These are phyloP conservation scores for Nectriaceae sp. DNA, from an alignment of 2,329 filamentous ascomycete species.

Conservation along the genomic window DNA sequence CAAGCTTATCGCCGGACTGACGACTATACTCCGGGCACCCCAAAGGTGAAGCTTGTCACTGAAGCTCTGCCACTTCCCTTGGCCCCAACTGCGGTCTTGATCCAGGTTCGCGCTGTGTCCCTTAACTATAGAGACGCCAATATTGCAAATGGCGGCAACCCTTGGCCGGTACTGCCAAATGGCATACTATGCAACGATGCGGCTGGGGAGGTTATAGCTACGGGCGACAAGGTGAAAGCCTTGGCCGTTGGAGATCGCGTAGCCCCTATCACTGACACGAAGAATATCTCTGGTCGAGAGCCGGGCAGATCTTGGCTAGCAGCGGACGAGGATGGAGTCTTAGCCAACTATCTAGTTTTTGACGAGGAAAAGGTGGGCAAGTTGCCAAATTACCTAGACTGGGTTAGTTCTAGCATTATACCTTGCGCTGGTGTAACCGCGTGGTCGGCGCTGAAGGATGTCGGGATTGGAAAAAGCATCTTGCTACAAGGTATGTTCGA, in stretches of 20 bases:
- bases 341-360: conserved; percentile 44
- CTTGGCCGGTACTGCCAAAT: conserved; percentile 40
- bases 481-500: conserved; percentile 42
- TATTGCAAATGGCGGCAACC: conserved; percentile 41
- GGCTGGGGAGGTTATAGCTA: conserved; percentile 40
- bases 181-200: conserved; percentile 41
- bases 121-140: conserved; percentile 39
- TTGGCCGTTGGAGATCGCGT: conserved; percentile 39
- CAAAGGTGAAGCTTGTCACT: conserved; percentile 36
- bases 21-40: conserved; percentile 29
- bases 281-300: conserved; percentile 41
- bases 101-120: conserved; percentile 35
- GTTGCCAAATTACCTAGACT: conserved; percentile 39
- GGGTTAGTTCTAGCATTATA: conserved; percentile 37
- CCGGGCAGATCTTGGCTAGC: conserved; percentile 42
- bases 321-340: conserved; percentile 44
- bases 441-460: conserved; percentile 44
- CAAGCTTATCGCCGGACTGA: conserved; percentile 31
- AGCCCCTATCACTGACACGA: conserved; percentile 39
- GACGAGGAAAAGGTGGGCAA: conserved; percentile 39
- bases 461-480: conserved; percentile 40
- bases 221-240: conserved; percentile 36
- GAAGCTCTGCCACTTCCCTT: conserved; percentile 35
- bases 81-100: conserved; percentile 30
- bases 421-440: conserved; percentile 48